Base-by-base conservation (phyloP, 208 protist genomes). In the Acanthamoeba sp. region DNA sequence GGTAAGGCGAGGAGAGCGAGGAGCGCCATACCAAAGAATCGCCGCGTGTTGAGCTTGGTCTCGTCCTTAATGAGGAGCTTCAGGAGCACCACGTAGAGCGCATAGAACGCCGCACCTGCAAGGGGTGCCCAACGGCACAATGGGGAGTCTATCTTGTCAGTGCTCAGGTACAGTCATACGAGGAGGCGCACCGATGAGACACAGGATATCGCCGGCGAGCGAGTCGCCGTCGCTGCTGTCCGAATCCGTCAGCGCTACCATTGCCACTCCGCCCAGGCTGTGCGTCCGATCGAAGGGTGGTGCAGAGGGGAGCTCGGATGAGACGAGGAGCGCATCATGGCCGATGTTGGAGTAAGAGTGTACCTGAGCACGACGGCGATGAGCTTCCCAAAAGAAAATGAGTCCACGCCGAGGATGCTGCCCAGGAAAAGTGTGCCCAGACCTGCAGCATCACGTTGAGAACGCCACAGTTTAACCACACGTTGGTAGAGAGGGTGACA, bases 351-450 rank as follows among this genome's bases (percentile, higher is more conserved):
- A n/a, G n/a, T n/a, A n/a, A n/a, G n/a, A n/a, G n/a, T n/a, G n/a
- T 73, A 93, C 76, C 40, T 82, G 42, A 95, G 69, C 22, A 1
- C 32, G 52, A 95, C 94, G 22, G 94, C 73, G 38, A 95, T 32
- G 64, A 94, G 40, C 57, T 94, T 94, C 40, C 40, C 52, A 7
- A 93, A 32, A 38, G 82, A 85, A 36, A 93, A 93, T 10, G 73
- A 45, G 27, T 95, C 94, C 66, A 93, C 84, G 22, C 91, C 66
- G 7, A 93, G 42, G 1, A 95, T 3, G 36, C 55, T 64, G 18
- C 94, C 88, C 29, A 95, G 82, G 57, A 92, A 34, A 24, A 95
- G 76, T 22, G 94, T 95, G 32, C 78, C 91, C 27, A 95, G 66
- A 20, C 94, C 69, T 62, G 52, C 2, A 84, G 9, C 1, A 27